Evolutionary conservation across 1,284 basidiomycete genomes (phyloP).

Genomic region (Tylopilus sp.): DNA sequence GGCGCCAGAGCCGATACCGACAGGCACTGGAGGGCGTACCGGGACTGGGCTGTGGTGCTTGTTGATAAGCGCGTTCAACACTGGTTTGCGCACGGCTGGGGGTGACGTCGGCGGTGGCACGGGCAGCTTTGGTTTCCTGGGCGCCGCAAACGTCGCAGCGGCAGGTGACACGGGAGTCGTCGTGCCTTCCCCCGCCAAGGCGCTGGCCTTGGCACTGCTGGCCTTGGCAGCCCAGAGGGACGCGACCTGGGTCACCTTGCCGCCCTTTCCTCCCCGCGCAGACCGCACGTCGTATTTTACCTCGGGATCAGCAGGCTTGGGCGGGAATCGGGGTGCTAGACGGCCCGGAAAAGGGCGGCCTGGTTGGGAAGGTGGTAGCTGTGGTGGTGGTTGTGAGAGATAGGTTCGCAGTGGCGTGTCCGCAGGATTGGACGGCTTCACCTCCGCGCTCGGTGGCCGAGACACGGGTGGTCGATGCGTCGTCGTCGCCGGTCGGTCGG

Average conservation of each 20-base stretch:
- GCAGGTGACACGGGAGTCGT: not conserved
- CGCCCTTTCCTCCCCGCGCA: conserved; percentile 72
- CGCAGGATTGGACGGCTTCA: conserved; percentile 1
- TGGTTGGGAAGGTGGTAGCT: not conserved
- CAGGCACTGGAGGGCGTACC: not conserved
- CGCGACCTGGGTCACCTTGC: conserved; percentile 67
- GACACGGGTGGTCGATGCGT: not conserved
- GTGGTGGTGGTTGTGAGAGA: not conserved
- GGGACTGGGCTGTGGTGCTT: conserved; percentile 7
- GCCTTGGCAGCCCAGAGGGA: conserved; percentile 62
- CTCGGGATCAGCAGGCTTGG: conserved; percentile 41
- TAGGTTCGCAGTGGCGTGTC: not conserved
- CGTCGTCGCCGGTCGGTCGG: not conserved
- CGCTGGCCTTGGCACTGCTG: not conserved
- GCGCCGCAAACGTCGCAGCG: not conserved
- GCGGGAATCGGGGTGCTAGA: conserved; percentile 33
- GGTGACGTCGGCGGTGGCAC: not conserved
- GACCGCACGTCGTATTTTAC: conserved; percentile 69
- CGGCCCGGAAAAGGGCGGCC: conserved; percentile 18
- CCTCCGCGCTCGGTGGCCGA: conserved; percentile 15
- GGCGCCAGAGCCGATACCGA: not conserved
- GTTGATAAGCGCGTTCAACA: conserved; percentile 9
- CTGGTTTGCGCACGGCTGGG: conserved; percentile 14
- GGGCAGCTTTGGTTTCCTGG: conserved; percentile 11
- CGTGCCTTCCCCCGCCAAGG: conserved; percentile 1